Percentiles rank a stretch among this genome's conserved stretches.
phyloP scores from a whole-genome alignment of 129 eudicot species.

The Centrapalus pauciflorus region DNA sequence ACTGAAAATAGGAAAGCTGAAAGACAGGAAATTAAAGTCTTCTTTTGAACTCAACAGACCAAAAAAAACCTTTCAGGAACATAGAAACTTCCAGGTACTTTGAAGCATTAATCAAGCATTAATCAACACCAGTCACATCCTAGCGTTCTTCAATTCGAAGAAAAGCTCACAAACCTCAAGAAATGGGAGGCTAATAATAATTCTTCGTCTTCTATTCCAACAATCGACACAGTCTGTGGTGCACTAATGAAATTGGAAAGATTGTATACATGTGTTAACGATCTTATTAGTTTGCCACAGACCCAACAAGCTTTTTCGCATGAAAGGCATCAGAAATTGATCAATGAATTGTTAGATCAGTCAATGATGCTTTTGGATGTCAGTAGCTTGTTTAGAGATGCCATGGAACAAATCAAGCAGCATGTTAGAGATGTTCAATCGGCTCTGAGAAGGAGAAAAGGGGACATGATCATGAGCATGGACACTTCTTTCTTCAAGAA shows the following conservation, averaged over 20 bases:
- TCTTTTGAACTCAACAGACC: too few relatives aligned
- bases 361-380: constrained; percentile 22
- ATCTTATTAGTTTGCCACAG: constrained; percentile 6
- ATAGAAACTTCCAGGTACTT: too few relatives aligned
- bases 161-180: constrained; percentile 24
- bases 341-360: constrained; percentile 15
- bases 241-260: constrained; percentile 8
- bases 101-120: too few relatives aligned
- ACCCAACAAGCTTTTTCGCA: constrained; percentile 22
- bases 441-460: constrained; percentile 27
- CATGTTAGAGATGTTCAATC: constrained; percentile 28
- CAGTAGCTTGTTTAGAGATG: constrained; percentile 28
- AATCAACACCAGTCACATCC: constrained; percentile 12
- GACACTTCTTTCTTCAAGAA: constrained; percentile 13
- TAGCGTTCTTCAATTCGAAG: constrained; percentile 22
- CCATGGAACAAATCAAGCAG: constrained; percentile 29
- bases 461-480: constrained; percentile 4
- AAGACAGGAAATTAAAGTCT: too few relatives aligned
- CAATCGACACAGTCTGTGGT: constrained; percentile 17
- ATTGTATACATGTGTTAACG: constrained; percentile 27
- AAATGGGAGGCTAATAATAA: constrained; percentile 26
- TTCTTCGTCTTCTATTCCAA: not conserved
- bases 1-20: too few relatives aligned
- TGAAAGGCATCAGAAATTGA: not conserved
- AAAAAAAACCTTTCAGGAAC: too few relatives aligned